phyloP scores from a whole-genome alignment of 495 filamentous ascomycete genomes.

The Xylaria flabelliformis region DNA sequence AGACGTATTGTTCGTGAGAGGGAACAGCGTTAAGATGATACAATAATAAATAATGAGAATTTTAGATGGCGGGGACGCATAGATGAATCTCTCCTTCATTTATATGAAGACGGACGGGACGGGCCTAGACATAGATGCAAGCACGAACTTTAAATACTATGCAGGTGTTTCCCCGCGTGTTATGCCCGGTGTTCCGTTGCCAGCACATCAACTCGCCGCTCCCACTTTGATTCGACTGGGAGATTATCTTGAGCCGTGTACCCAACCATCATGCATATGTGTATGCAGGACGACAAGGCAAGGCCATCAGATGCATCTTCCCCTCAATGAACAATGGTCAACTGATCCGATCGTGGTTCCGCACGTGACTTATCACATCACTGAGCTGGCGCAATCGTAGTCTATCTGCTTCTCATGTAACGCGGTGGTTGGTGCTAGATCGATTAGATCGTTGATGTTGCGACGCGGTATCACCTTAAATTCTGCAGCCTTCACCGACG shows the following conservation, averaged over 20 bases:
- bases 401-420: background rate
- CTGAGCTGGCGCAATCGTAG: background rate
- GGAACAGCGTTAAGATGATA: background rate
- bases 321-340: slow-evolving; percentile 13
- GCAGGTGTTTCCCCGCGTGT: background rate
- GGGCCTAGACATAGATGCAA: background rate
- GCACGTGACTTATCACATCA: slow-evolving; percentile 2
- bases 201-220: slow-evolving; percentile 23
- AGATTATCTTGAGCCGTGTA: slow-evolving; percentile 15
- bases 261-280: slow-evolving; percentile 12
- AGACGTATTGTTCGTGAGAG: background rate
- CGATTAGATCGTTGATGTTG: background rate
- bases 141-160: background rate
- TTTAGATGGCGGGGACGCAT: background rate
- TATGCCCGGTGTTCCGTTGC: slow-evolving; percentile 9
- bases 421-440: background rate
- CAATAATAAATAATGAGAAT: background rate
- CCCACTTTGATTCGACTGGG: slow-evolving; percentile 8
- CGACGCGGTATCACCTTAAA: background rate
- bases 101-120: background rate
- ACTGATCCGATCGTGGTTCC: slow-evolving; percentile 3
- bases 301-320: slow-evolving; percentile 12
- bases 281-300: slow-evolving; percentile 14
- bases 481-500: background rate
- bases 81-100: background rate